phyloP scores from a whole-genome alignment of 371 early-diverging fungal species.

The Zopfochytrium polystomum region DNA sequence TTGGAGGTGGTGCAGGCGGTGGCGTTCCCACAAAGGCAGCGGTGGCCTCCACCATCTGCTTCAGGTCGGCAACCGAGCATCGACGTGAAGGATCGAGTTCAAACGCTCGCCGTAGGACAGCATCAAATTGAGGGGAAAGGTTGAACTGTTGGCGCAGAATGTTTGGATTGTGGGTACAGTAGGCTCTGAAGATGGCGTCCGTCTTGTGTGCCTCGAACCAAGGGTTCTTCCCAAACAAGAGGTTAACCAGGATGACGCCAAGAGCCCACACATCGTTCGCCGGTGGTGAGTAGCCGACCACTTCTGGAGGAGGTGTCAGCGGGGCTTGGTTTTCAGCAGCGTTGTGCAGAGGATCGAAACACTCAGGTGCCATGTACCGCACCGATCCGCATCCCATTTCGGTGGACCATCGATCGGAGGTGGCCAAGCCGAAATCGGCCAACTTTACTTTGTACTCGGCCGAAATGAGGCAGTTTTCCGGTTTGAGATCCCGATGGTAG shows the following conservation, averaged over 20 bases:
- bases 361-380: no score
- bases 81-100: constrained; percentile 67
- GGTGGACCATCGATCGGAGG: constrained; percentile 63
- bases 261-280: no score
- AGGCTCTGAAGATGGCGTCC: constrained; percentile 43
- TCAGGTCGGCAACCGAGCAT: constrained; percentile 51
- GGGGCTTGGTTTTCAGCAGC: no score
- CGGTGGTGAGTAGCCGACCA: no score
- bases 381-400: constrained; percentile 90
- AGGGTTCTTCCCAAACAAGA: no score
- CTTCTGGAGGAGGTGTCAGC: constrained; percentile 68
- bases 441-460: constrained; percentile 60
- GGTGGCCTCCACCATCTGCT: constrained; percentile 14
- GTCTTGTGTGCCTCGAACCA: constrained; percentile 34
- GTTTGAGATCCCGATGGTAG: no score
- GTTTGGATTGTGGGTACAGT: constrained; percentile 52
- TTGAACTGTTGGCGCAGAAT: no score
- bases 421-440: constrained; percentile 92
- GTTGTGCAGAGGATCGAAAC: constrained; percentile 51
- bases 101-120: constrained; percentile 70
- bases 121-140: constrained; percentile 66
- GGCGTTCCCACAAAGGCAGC: constrained; percentile 17
- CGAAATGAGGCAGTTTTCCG: constrained; percentile 81
- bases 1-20: neutral
- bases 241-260: constrained; percentile 74